Evolutionary conservation across 345 rosid genomes (phyloP), one percentile per base, ranked within the genome.

Genomic region (Pelargonium nanum): DNA sequence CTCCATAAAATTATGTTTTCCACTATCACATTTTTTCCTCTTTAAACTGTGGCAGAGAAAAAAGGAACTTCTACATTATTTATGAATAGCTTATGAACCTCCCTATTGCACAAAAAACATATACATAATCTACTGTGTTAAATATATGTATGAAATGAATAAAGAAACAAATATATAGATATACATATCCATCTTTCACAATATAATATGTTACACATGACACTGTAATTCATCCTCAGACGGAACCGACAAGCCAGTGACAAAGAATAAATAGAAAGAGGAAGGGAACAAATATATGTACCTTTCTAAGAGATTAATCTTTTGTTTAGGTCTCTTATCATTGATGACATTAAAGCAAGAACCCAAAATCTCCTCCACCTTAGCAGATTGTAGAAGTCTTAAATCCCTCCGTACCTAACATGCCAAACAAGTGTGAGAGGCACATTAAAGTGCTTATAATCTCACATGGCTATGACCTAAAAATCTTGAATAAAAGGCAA

Each of bases 251-350:
- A n/a, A 30, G 40, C 40, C 1, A 30, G 7, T 6, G 53, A 13
- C 55, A n/a, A 52, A 52, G 2, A 52, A 56, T 22, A 17, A 20
- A 56, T 4, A 16, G 58, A 2, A 55, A 22, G 10, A 22, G 19
- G 6, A 56, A 15, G 10, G 17, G 16, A 22, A 8, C 21, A 56
- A 48, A 22, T 19, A 23, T 59, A 5, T 6, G 1, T 68, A 87
- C 99, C 94, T 85, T 74, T 93, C 97, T 64, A 89, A 75, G 70
- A 87, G 87, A 68, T 80, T 78, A 24, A 89, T 40, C 72, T 84
- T 93, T 55, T 83, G 91, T 66, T 79, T 80, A 63, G 83, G 88
- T 72, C 75, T 78, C 61, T 63, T 78, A 53, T 79, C 91, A 15
- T 73, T 72, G 48, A 85, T 74, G 56, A 87, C 87, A 56, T 71